A percentile compares a stretch with the other conserved stretches of the same genome.
Conservation (phyloP, 2,329 filamentous ascomycete species). For the Aspergillus uvarum region DNA sequence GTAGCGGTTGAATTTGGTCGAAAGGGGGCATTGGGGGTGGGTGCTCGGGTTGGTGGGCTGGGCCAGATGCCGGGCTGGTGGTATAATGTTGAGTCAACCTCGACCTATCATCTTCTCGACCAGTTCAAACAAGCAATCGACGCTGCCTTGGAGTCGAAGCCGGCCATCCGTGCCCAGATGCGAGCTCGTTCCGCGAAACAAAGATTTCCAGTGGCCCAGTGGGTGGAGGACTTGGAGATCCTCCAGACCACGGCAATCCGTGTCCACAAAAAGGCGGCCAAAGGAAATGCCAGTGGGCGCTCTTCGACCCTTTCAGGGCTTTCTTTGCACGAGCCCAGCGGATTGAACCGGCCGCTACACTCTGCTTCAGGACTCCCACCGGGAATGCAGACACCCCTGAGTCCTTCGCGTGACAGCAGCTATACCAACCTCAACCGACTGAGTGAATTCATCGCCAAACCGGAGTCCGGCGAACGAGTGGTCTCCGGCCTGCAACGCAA, state of each 20-base stretch:
- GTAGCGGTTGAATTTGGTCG: slow-evolving; percentile 67
- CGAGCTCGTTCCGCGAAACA: slow-evolving; percentile 63
- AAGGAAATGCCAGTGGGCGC: slow-evolving; percentile 23
- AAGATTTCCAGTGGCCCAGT: slow-evolving; percentile 65
- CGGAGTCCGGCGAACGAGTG: slow-evolving; percentile 29
- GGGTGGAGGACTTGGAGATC: slow-evolving; percentile 63
- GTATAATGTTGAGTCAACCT: slow-evolving; percentile 65
- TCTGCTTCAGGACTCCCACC: slow-evolving; percentile 21
- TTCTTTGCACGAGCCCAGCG: slow-evolving; percentile 22
- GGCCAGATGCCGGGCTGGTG: slow-evolving; percentile 72
- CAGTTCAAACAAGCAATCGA: slow-evolving; percentile 65
- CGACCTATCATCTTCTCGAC: slow-evolving; percentile 60
- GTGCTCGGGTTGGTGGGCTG: slow-evolving; percentile 63
- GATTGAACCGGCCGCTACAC: slow-evolving; percentile 16
- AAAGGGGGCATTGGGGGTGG: slow-evolving; percentile 66
- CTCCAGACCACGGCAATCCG: slow-evolving; percentile 61
- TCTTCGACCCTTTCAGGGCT: slow-evolving; percentile 40
- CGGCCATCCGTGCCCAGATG: slow-evolving; percentile 59
- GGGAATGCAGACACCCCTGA: slow-evolving; percentile 28
- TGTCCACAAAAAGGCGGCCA: slow-evolving; percentile 49
- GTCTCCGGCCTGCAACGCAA: slow-evolving; percentile 33
- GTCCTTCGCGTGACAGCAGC: slow-evolving; percentile 26
- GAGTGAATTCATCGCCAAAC: slow-evolving; percentile 26
- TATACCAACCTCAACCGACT: slow-evolving; percentile 28
- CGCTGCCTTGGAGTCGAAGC: slow-evolving; percentile 57